phyloP scores from a whole-genome alignment of 441 rosid genomes.

The Aquilaria agallochum region DNA sequence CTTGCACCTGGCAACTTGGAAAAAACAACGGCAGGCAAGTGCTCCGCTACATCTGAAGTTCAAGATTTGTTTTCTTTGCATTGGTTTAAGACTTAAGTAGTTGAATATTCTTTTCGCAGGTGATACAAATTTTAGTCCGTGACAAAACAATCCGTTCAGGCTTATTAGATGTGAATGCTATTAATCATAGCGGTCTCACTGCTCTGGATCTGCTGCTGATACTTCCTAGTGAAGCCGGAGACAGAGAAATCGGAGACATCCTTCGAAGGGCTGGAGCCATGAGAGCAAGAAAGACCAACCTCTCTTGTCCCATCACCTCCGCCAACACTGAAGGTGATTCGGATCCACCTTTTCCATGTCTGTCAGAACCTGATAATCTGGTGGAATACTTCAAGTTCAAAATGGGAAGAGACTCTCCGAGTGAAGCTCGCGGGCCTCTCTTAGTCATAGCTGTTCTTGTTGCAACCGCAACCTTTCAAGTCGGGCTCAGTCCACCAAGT shows the following conservation, averaged over 20 bases:
- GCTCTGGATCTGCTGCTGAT: conserved; percentile 7
- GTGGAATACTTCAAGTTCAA: conserved; percentile 29
- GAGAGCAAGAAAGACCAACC: neutral
- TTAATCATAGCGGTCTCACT: conserved; percentile 6
- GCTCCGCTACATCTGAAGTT: too few species aligned
- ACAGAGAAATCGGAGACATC: conserved; percentile 2
- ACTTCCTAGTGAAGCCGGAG: conserved; percentile 3
- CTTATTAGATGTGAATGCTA: neutral
- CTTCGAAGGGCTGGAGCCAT: conserved; percentile 5
- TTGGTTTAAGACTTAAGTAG: too few species aligned
- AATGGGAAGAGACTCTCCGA: conserved; percentile 24
- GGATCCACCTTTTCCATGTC: neutral
- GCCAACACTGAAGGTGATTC: neutral
- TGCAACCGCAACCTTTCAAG: conserved; percentile 23
- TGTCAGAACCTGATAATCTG: neutral
- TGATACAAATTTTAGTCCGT: conserved; percentile 5
- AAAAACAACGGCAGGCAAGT: conserved; percentile 11
- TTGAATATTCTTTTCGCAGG: neutral
- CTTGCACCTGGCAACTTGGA: conserved; percentile 13
- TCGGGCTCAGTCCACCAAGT: conserved; percentile 22
- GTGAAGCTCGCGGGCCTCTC: conserved; percentile 12
- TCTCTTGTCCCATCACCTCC: neutral
- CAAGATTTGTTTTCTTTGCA: too few species aligned
- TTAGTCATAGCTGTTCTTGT: conserved; percentile 20
- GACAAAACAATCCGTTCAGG: conserved; percentile 1